A percentile compares a stretch with the other conserved stretches of the same genome.
Evolutionary conservation across 1,139 yeast species (phyloP).

Genomic region (Chernovozyma aurita): DNA sequence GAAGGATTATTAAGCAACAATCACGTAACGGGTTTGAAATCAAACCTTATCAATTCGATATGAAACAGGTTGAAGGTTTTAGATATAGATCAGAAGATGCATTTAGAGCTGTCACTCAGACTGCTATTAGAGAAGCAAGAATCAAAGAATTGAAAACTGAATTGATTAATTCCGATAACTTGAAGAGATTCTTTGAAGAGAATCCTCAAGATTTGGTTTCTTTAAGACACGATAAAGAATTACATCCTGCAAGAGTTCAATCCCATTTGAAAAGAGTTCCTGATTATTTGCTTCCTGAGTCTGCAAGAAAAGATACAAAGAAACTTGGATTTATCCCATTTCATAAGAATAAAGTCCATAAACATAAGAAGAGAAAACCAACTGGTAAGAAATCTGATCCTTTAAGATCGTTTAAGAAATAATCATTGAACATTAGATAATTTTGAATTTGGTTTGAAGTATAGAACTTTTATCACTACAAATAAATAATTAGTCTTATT

Average conservation of each 20-base stretch:
- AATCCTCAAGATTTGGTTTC: constrained; percentile 93
- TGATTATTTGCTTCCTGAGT: constrained; percentile 80
- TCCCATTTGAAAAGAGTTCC: constrained; percentile 89
- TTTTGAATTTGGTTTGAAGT: no score
- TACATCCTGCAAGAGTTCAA: constrained; percentile 81
- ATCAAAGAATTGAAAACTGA: constrained; percentile 86
- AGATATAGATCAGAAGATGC: constrained; percentile 97
- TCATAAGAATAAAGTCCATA: constrained; percentile 50
- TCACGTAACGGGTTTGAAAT: constrained; percentile 66
- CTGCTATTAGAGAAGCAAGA: constrained; percentile 91
- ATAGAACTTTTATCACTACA: no score
- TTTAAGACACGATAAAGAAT: constrained; percentile 86
- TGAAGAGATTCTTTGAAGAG: constrained; percentile 93
- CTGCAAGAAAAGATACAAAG: constrained; percentile 57
- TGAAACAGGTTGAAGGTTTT: constrained; percentile 91
- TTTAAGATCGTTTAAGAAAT: constrained; percentile 46
- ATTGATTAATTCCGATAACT: constrained; percentile 79
- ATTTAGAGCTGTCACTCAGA: constrained; percentile 87
- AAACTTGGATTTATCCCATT: constrained; percentile 77
- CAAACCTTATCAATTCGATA: constrained; percentile 85
- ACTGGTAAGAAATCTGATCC: constrained; percentile 59
- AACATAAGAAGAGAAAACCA: constrained; percentile 34
- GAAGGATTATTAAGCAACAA: constrained; percentile 75
- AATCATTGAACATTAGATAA: no score
- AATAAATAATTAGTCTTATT: no score